Evolutionary conservation across 2,329 filamentous ascomycete species (phyloP).

Genomic region (Chalaropsis thielavioides): DNA sequence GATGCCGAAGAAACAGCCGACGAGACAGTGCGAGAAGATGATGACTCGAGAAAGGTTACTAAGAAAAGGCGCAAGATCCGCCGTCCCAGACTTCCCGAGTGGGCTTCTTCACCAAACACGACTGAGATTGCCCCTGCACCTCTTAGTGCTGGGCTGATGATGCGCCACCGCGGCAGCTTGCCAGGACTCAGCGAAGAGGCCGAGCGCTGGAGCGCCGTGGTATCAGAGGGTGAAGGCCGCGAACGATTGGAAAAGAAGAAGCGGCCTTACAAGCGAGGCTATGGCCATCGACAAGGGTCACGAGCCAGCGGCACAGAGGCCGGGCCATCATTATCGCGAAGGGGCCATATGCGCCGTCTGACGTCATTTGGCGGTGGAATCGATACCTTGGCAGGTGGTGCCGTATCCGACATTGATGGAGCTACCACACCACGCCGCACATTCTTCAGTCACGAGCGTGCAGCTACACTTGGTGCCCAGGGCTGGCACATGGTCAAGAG

Average conservation of each 20-base stretch:
- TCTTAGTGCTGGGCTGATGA: conserved; percentile 31
- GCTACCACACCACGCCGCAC: conserved; percentile 40
- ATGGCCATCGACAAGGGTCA: conserved; percentile 18
- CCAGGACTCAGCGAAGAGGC: conserved; percentile 44
- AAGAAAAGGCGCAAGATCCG: conserved; percentile 53
- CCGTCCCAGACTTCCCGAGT: conserved; percentile 37
- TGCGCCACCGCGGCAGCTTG: conserved; percentile 52
- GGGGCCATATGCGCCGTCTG: conserved; percentile 48
- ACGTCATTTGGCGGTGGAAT: conserved; percentile 49
- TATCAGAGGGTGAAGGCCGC: conserved; percentile 63
- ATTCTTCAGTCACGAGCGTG: conserved; percentile 50
- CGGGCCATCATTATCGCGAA: conserved; percentile 9
- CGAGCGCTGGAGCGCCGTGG: conserved; percentile 31
- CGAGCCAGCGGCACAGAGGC: conserved; percentile 14
- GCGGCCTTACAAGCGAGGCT: conserved; percentile 6
- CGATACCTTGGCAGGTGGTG: conserved; percentile 20
- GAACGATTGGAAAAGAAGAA: conserved; percentile 38
- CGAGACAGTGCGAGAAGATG: conserved; percentile 36
- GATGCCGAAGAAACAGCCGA: conserved; percentile 80
- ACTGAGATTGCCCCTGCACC: conserved; percentile 8
- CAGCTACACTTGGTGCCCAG: conserved; percentile 59
- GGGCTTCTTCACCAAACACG: conserved; percentile 52
- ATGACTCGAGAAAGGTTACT: conserved; percentile 34
- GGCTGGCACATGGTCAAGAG: conserved; percentile 92
- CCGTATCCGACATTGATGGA: conserved; percentile 45